These are phyloP conservation scores for Mesembryanthemum crystallinum DNA, from an alignment of 148 eudicot genomes.

Conservation along the genomic window DNA sequence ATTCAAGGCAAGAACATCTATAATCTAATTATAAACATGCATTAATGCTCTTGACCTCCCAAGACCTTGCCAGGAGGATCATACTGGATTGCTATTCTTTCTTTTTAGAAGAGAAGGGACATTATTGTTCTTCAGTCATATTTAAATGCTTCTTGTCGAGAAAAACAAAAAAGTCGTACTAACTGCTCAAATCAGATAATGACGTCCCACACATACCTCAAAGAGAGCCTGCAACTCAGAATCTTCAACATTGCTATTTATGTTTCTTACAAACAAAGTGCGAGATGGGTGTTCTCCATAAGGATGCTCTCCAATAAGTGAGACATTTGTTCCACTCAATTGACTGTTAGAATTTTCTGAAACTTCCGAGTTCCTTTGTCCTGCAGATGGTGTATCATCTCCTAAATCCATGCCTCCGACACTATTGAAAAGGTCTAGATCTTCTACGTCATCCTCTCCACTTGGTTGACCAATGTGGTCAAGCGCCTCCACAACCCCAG, in stretches of 20 bases:
- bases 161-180: background rate
- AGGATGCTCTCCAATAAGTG: conserved; percentile 41
- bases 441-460: conserved; percentile 56
- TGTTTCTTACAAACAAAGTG: conserved; percentile 76
- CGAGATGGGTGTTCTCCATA: conserved; percentile 56
- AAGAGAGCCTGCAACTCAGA: conserved; percentile 62
- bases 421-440: conserved; percentile 69
- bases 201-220: conserved; percentile 40
- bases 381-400: conserved; percentile 49
- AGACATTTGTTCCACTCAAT: conserved; percentile 29
- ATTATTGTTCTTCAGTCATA: background rate
- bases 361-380: conserved; percentile 35
- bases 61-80: background rate
- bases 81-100: background rate
- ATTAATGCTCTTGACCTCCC: conserved; percentile 1
- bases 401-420: conserved; percentile 89
- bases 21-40: background rate
- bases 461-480: conserved; percentile 36
- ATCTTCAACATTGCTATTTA: conserved; percentile 67
- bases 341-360: conserved; percentile 31
- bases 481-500: conserved; percentile 67
- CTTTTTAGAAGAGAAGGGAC: too few species aligned
- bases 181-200: background rate
- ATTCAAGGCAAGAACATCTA: conserved; percentile 13
- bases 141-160: background rate